phyloP scores from a whole-genome alignment of 2,329 filamentous ascomycete species.

The Fusarium sp. region DNA sequence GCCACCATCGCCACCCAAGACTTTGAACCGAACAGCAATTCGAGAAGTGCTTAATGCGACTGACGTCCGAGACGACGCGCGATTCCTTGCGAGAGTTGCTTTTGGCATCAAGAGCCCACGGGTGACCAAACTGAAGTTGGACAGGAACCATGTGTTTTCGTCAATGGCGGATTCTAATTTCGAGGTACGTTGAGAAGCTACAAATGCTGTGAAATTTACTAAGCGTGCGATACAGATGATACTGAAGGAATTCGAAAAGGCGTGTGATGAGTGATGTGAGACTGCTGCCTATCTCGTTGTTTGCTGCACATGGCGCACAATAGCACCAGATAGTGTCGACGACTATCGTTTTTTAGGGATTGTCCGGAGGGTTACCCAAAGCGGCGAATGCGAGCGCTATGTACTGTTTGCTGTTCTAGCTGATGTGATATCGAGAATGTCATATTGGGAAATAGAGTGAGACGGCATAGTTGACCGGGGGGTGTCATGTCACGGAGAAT shows the following conservation, averaged over 20 bases:
- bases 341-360: not conserved
- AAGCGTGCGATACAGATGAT: slow-evolving; percentile 20
- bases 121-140: slow-evolving; percentile 60
- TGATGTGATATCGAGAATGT: not conserved
- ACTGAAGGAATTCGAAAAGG: slow-evolving; percentile 38
- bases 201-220: not conserved
- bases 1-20: slow-evolving; percentile 51
- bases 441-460: not conserved
- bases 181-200: slow-evolving; percentile 47
- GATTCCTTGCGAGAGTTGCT: slow-evolving; percentile 69
- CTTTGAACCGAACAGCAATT: slow-evolving; percentile 55
- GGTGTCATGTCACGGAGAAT: not conserved
- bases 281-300: not conserved
- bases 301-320: not conserved
- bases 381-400: not conserved
- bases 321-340: not conserved
- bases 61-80: slow-evolving; percentile 64
- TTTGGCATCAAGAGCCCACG: slow-evolving; percentile 72
- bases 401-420: not conserved
- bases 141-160: slow-evolving; percentile 59
- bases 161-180: slow-evolving; percentile 68
- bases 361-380: not conserved
- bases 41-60: slow-evolving; percentile 56
- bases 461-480: not conserved
- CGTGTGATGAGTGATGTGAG: slow-evolving; percentile 16